Percentiles rank a stretch among this genome's conserved stretches.
phyloP scores from a whole-genome alignment of 306 rosid genomes.

The Fragaria iinumae region DNA sequence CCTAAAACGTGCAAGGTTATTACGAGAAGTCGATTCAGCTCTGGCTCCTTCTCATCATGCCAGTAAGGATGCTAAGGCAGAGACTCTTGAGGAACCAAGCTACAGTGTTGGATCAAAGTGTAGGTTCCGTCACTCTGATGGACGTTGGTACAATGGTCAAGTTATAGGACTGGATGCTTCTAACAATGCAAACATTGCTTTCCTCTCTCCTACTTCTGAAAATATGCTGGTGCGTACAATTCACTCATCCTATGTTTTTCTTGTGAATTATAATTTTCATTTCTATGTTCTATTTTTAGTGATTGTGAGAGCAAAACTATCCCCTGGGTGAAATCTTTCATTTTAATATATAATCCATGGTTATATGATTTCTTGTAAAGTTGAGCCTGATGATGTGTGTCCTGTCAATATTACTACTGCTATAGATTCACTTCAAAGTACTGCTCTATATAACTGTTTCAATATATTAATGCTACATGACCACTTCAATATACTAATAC shows the following conservation, averaged over 20 bases:
- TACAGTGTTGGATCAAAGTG: constrained; percentile 80
- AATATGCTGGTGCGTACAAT: constrained; percentile 69
- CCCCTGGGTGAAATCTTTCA: neutral
- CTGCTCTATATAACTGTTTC: constrained; percentile 31
- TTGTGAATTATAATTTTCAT: neutral
- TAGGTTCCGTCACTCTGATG: constrained; percentile 81
- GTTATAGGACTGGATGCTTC: constrained; percentile 56
- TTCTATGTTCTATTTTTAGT: neutral
- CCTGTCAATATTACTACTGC: neutral
- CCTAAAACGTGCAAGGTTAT: constrained; percentile 72
- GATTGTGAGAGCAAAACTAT: neutral
- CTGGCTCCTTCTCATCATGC: constrained; percentile 35
- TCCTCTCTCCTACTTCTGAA: constrained; percentile 86
- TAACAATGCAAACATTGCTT: constrained; percentile 62
- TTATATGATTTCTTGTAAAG: neutral
- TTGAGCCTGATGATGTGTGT: neutral
- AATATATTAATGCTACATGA: constrained; percentile 41
- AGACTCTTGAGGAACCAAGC: constrained; percentile 44
- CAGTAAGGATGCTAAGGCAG: constrained; percentile 51
- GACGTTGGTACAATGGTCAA: constrained; percentile 87
- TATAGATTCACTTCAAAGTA: neutral
- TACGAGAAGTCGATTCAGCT: constrained; percentile 67
- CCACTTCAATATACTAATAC: neutral
- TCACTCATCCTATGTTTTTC: constrained; percentile 5
- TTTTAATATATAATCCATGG: neutral